These are phyloP conservation scores for Aspergillus arachidicola DNA, from an alignment of 2,329 filamentous ascomycete genomes.

Conservation along the genomic window DNA sequence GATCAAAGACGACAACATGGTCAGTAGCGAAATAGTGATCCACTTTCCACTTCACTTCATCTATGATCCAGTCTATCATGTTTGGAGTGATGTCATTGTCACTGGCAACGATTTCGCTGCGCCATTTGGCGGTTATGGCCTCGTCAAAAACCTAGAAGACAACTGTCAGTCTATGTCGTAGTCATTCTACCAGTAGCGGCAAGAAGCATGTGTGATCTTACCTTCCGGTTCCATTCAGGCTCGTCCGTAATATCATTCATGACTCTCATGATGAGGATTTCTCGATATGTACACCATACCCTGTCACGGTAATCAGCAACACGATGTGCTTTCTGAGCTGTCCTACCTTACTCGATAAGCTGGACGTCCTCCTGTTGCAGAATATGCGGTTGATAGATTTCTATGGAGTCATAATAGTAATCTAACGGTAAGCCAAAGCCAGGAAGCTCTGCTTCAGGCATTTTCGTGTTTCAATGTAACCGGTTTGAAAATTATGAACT, in stretches of 20 bases:
- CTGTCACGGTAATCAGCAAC: too few species aligned
- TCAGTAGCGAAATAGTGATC: slow-evolving; percentile 30
- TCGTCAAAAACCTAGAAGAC: slow-evolving; percentile 34
- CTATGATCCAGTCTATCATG: slow-evolving; percentile 45
- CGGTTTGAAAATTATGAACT: too few species aligned
- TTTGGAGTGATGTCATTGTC: slow-evolving; percentile 30
- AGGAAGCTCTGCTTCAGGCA: too few species aligned
- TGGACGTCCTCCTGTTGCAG: too few species aligned
- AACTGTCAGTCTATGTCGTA: neutral
- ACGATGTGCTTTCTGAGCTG: too few species aligned
- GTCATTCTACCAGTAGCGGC: neutral
- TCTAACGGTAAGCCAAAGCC: too few species aligned
- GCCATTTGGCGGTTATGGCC: slow-evolving; percentile 37
- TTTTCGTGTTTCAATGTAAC: too few species aligned
- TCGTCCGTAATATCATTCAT: slow-evolving; percentile 50
- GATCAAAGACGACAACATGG: slow-evolving; percentile 48
- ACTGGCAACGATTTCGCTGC: slow-evolving; percentile 23
- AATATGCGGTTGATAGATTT: too few species aligned
- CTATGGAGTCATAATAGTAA: too few species aligned
- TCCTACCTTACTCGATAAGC: too few species aligned
- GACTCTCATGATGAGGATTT: slow-evolving; percentile 44
- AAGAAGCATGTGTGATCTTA: slow-evolving; percentile 16
- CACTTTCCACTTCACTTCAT: slow-evolving; percentile 56
- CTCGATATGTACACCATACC: slow-evolving; percentile 27
- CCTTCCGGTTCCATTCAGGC: slow-evolving; percentile 44